Percentiles rank a stretch among this genome's conserved stretches.
Conservation (phyloP, 2,329 filamentous ascomycete species). For the Diaporthe sp. region DNA sequence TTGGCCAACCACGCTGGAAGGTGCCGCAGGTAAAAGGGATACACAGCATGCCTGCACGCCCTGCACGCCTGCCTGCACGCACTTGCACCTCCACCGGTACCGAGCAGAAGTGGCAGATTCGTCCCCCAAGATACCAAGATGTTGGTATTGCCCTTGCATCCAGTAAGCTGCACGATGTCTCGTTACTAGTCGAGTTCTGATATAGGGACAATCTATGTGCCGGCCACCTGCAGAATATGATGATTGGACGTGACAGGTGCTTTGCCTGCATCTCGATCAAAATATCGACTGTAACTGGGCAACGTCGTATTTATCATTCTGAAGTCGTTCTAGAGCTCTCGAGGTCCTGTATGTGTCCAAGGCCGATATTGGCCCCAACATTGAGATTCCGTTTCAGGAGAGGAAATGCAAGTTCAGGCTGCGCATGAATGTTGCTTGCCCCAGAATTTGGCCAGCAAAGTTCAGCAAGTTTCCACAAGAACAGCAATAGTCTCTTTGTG, state of each 20-base stretch:
- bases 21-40: background rate
- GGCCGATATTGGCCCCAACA: too few species aligned
- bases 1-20: slow-evolving; percentile 11
- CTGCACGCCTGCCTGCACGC: background rate
- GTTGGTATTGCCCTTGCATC: background rate
- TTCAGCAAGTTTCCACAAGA: too few species aligned
- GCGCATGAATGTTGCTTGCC: background rate
- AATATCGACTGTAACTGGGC: background rate
- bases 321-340: background rate
- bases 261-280: background rate
- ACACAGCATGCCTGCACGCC: too few species aligned
- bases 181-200: too few species aligned
- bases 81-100: background rate
- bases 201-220: background rate
- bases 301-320: background rate
- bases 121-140: background rate
- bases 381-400: too few species aligned
- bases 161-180: background rate
- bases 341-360: too few species aligned
- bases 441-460: background rate
- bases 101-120: background rate
- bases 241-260: background rate
- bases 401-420: background rate
- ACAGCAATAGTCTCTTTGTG: background rate
- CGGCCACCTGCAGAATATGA: background rate